Conservation (phyloP, 2,329 filamentous ascomycete genomes). For the Colletotrichum acutatum region DNA sequence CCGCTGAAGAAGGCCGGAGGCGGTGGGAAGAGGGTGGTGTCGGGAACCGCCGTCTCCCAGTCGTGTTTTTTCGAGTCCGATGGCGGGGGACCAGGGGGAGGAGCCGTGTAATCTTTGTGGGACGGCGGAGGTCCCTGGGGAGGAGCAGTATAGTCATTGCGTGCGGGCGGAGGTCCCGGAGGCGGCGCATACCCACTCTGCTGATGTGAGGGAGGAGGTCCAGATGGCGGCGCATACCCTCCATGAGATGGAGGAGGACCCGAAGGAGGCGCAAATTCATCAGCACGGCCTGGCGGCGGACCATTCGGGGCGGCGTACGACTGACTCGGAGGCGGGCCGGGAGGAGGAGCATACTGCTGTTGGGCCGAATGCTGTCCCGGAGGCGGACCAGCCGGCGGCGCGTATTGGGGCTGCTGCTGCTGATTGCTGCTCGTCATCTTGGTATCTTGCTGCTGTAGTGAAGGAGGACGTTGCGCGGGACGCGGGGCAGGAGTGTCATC, state of each 20-base stretch:
- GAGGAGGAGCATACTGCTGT: conserved; percentile 40
- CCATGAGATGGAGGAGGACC: conserved; percentile 48
- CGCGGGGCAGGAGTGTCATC: conserved; percentile 53
- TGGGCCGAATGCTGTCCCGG: conserved; percentile 4
- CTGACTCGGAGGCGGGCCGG: conserved; percentile 39
- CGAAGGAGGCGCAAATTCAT: conserved; percentile 44
- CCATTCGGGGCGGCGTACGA: conserved; percentile 37
- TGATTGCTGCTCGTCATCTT: conserved; percentile 40
- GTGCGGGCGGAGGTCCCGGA: conserved; percentile 43
- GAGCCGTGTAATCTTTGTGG: conserved; percentile 43
- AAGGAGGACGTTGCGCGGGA: conserved; percentile 44
- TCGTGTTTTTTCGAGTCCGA: conserved; percentile 62
- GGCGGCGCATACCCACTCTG: conserved; percentile 42
- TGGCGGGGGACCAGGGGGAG: conserved; percentile 49
- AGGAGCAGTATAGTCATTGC: conserved; percentile 45
- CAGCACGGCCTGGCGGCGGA: conserved; percentile 30
- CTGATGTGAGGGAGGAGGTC: conserved; percentile 44
- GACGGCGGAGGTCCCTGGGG: conserved; percentile 46
- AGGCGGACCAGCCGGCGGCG: conserved; percentile 39
- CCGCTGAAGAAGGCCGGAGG: conserved; percentile 75
- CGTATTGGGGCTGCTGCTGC: conserved; percentile 38
- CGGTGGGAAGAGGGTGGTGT: conserved; percentile 78
- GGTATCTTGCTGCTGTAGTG: conserved; percentile 35
- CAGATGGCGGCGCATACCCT: conserved; percentile 39
- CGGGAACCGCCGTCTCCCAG: conserved; percentile 77